These are phyloP conservation scores for Coemansia sp. DNA, from an alignment of 192 early-diverging fungal species.

Conservation along the genomic window DNA sequence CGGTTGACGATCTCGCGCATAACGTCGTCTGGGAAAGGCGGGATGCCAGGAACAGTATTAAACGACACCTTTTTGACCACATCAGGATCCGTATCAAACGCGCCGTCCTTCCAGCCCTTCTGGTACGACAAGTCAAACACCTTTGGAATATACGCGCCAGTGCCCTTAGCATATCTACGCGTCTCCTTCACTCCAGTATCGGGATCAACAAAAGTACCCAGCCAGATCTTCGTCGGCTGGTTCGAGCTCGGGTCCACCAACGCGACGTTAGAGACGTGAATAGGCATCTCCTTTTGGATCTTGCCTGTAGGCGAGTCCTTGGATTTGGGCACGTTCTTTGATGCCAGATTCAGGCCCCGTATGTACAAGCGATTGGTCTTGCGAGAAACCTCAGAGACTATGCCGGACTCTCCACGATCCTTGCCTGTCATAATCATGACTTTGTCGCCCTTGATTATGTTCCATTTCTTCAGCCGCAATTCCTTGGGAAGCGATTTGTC, in stretches of 20 bases:
- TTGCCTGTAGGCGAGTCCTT: slow-evolving; percentile 57
- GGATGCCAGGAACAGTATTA: slow-evolving; percentile 23
- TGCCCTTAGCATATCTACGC: slow-evolving; percentile 33
- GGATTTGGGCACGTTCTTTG: slow-evolving; percentile 60
- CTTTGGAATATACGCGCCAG: slow-evolving; percentile 32
- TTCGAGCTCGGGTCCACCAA: slow-evolving; percentile 65
- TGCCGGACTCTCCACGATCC: slow-evolving; percentile 63
- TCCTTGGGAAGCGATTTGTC: slow-evolving; percentile 43
- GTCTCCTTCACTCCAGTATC: slow-evolving; percentile 21
- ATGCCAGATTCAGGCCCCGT: slow-evolving; percentile 57
- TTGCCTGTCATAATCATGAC: slow-evolving; percentile 65
- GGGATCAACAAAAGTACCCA: slow-evolving; percentile 18
- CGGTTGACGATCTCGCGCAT: slow-evolving; percentile 47
- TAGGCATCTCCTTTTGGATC: slow-evolving; percentile 65
- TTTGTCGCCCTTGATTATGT: slow-evolving; percentile 60
- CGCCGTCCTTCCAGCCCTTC: slow-evolving; percentile 39
- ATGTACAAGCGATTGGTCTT: slow-evolving; percentile 65
- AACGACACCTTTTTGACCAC: slow-evolving; percentile 37
- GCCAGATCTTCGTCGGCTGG: slow-evolving; percentile 36
- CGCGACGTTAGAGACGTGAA: slow-evolving; percentile 67
- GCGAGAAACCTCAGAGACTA: slow-evolving; percentile 59
- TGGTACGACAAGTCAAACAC: slow-evolving; percentile 39
- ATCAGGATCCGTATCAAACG: slow-evolving; percentile 30
- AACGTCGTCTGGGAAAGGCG: slow-evolving; percentile 49
- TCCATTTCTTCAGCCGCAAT: slow-evolving; percentile 58